Evolutionary conservation across 2,329 filamentous ascomycete species (phyloP), one percentile per base, ranked within the genome.

Genomic region (Catunica adiposa): DNA sequence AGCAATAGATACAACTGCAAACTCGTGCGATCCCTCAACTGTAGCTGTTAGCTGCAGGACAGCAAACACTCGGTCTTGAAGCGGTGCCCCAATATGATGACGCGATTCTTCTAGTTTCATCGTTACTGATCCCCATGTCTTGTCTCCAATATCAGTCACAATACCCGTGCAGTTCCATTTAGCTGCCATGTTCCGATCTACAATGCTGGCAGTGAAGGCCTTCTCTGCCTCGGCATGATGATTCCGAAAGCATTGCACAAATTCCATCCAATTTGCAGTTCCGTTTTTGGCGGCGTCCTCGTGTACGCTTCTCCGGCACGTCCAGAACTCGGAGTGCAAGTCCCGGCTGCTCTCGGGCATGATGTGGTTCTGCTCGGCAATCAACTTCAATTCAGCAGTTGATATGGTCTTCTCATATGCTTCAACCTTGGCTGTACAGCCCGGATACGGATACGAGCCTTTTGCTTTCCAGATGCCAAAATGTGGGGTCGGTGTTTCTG

Each of bases 51-150:
- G 68, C 63, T 86, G 78, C 52, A 88, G 65, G 1, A 83, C 78
- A 15, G 80, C 74, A 61, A 88, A 89, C 1, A 78, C 75, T 52
- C 84, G 78, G 60, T 81, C 75, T 57, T 73, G 72, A 6, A 87
- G 69, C n/a, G 78, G 72, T 2, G 71, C 68, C 0, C 76, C 75
- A 54, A 88, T 72, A 48, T 71, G 71, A 65, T 88, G 84, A 56
- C 75, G 74, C 73, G 84, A 84, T 68, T 86, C 80, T 59, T 76
- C 74, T 22, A 84, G 68, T 61, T 64, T 62, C 17, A 81, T 66
- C 31, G 68, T 69, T 62, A 78, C 74, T 47, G 70, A 64, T 1
- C 62, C 66, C 75, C 76, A 81, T 22, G 56, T 63, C 54, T 65
- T 62, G 0, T 63, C 70, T 5, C 64, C 66, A n/a, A 68, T 63